phyloP scores from a whole-genome alignment of 257 asterid genomes.

The Solanum tacnaense region DNA sequence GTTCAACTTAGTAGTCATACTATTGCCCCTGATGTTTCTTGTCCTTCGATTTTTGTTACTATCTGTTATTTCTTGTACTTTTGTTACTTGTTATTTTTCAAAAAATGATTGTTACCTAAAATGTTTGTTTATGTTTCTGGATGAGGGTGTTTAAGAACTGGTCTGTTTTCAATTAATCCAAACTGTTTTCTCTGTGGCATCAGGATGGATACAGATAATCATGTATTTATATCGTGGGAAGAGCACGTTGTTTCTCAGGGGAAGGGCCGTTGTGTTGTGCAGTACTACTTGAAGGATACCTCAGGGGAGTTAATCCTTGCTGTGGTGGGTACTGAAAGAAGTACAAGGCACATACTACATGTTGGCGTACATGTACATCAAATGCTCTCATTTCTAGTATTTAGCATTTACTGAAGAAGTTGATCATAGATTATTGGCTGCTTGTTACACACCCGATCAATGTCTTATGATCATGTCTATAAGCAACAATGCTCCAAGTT shows the following conservation, averaged over 20 bases:
- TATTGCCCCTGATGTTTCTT: too few species aligned
- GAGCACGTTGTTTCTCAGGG: constrained; percentile 16
- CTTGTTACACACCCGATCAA: neutral
- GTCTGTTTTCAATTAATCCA: too few species aligned
- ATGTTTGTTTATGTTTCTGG: neutral
- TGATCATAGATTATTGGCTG: neutral
- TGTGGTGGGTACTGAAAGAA: neutral
- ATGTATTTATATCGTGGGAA: constrained; percentile 31
- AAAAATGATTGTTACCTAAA: too few species aligned
- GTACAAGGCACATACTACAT: neutral
- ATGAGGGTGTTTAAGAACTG: neutral
- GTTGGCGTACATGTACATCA: neutral
- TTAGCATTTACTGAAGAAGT: neutral
- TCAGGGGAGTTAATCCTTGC: neutral
- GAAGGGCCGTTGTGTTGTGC: neutral
- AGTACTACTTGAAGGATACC: neutral
- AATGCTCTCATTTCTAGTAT: neutral
- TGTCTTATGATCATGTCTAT: neutral
- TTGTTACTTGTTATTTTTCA: too few species aligned
- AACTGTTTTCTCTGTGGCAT: neutral
- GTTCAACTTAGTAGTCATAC: too few species aligned
- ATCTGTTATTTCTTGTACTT: too few species aligned
- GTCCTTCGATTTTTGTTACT: too few species aligned
- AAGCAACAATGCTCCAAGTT: neutral
- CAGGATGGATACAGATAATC: constrained; percentile 14